Base-by-base conservation (phyloP, 1,139 yeast genomes). In the Suhomyces guaymorum region DNA sequence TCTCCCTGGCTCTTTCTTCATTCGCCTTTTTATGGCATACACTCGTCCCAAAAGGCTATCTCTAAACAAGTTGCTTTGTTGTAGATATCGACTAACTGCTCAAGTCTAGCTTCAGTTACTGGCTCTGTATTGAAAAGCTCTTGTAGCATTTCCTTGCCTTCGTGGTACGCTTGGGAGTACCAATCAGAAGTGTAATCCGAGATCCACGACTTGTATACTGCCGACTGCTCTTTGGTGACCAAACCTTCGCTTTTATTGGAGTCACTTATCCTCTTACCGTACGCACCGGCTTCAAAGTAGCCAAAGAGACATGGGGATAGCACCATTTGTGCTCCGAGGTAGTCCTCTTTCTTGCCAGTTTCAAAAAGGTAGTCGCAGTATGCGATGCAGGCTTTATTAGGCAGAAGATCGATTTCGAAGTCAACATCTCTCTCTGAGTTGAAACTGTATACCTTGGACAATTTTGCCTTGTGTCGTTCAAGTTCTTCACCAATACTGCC, bases 251-350 rank as follows among this genome's bases (percentile, higher is more conserved):
- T 57, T 13, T 41, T 18, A 3, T 9, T 5, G 2, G 16, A 4
- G 16, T 19, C 5, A 3, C 15, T 22, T 8, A 47, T 30, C 4
- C 38, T 20, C 10, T 39, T 38, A 1, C 66, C 73, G 38, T 47
- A 55, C 1, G 34, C 30, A 0, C 66, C 74, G 0, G 85, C 81
- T 38, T 76, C 73, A 24, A 74, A 74, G 54, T 83, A 84, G 1
- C 95, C 96, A 53, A 81, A 75, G 27, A 84, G 61, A 56, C 95
- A 86, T 0, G 96, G 95, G 2, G 89, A 75, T 33, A 85, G 59
- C 0, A 94, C 86, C 5, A 80, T 73, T 41, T 78, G 76, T 32
- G 82, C 70, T 15, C 82, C 85, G 24, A 81, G 57, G 73, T 80
- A 83, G 51, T 81, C 83, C 24, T 68, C 70, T 26, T 57, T 61